Evolutionary conservation across 164 flowering plant genomes (phyloP).

Genomic region (Chloranthus sessilifolius): DNA sequence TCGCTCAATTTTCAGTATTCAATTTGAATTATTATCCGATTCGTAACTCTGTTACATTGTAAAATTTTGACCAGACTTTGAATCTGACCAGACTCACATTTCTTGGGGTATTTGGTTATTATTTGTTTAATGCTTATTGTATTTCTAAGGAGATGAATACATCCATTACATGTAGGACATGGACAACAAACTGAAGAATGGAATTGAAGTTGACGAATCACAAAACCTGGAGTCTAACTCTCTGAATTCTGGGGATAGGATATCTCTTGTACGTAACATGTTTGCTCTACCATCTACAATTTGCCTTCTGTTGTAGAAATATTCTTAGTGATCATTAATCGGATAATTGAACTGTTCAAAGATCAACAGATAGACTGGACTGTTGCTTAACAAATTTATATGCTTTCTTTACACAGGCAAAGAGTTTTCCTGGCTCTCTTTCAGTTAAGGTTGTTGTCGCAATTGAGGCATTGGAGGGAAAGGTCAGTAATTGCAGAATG

Average conservation of each 20-base stretch:
- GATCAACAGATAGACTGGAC: too few species aligned
- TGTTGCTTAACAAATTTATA: too few species aligned
- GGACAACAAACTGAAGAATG: slow-evolving; percentile 79
- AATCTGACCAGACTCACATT: too few species aligned
- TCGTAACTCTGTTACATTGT: too few species aligned
- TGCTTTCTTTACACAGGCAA: slow-evolving; percentile 44
- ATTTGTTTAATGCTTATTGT: neutral
- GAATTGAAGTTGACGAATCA: slow-evolving; percentile 62
- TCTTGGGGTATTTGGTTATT: too few species aligned
- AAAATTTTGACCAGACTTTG: too few species aligned
- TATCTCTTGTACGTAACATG: slow-evolving; percentile 51
- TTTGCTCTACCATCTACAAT: slow-evolving; percentile 5
- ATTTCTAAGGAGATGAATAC: too few species aligned
- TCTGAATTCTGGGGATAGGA: slow-evolving; percentile 60
- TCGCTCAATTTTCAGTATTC: too few species aligned
- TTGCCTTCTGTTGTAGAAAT: too few species aligned
- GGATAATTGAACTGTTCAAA: too few species aligned
- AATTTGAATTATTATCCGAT: too few species aligned
- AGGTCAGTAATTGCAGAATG: slow-evolving; percentile 37
- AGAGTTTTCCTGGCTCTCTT: slow-evolving; percentile 63
- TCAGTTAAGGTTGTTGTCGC: slow-evolving; percentile 58
- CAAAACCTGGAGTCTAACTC: slow-evolving; percentile 38
- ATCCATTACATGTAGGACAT: slow-evolving; percentile 45
- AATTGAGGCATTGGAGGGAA: slow-evolving; percentile 88
- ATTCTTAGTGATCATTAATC: too few species aligned